A percentile compares a stretch with the other conserved stretches of the same genome.
These are phyloP conservation scores for Boletus rubroflammeus DNA, from an alignment of 768 basidiomycete genomes.

Conservation along the genomic window DNA sequence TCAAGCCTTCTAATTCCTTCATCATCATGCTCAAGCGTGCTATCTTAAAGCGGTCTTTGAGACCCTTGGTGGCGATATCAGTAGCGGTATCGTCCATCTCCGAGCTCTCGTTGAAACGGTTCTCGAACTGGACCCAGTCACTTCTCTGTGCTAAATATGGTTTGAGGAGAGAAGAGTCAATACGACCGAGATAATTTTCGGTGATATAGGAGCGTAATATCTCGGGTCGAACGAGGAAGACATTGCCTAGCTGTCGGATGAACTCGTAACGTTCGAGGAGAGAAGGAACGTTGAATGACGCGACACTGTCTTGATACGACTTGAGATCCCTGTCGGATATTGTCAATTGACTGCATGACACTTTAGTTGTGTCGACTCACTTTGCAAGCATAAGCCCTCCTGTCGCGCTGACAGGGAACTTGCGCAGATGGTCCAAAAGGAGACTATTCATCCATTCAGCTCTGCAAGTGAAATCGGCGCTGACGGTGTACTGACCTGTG, in stretches of 20 bases:
- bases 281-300: conserved; percentile 76
- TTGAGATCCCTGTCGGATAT: conserved; percentile 75
- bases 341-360: neutral
- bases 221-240: conserved; percentile 95
- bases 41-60: conserved; percentile 58
- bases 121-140: conserved; percentile 88
- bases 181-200: conserved; percentile 88
- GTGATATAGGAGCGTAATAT: conserved; percentile 94
- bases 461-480: neutral
- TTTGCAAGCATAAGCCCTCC: conserved; percentile 98
- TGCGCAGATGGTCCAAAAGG: conserved; percentile 90
- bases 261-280: conserved; percentile 96
- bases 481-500: conserved; percentile 55
- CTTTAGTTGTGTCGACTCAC: conserved; percentile 44
- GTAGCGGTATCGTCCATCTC: conserved; percentile 41
- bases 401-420: conserved; percentile 94
- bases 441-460: conserved; percentile 46
- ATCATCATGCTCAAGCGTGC: conserved; percentile 79
- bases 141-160: conserved; percentile 89
- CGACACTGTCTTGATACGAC: conserved; percentile 88
- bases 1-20: conserved; percentile 78
- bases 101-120: conserved; percentile 64
- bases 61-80: conserved; percentile 40
- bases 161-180: conserved; percentile 80
- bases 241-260: conserved; percentile 93